Evolutionary conservation across 2,329 filamentous ascomycete genomes (phyloP).

Genomic region (Dactylellina parvicollis): DNA sequence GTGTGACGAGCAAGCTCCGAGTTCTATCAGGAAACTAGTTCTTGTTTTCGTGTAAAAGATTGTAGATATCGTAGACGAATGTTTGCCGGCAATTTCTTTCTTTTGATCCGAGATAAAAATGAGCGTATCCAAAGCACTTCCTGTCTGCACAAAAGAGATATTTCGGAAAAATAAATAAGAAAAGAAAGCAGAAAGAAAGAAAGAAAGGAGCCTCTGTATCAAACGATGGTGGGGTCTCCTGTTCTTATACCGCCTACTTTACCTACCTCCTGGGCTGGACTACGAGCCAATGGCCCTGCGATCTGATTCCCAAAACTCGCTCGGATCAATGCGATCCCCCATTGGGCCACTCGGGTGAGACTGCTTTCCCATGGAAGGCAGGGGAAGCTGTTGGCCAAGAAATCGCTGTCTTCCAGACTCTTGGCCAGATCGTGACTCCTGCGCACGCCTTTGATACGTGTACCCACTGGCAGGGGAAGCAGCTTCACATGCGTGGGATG

Average conservation of each 20-base stretch:
- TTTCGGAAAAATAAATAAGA: slow-evolving; percentile 20
- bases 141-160: slow-evolving; percentile 13
- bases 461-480: slow-evolving; percentile 20
- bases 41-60: slow-evolving; percentile 20
- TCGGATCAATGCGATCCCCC: slow-evolving; percentile 47
- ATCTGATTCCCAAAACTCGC: slow-evolving; percentile 40
- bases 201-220: slow-evolving; percentile 11
- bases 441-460: slow-evolving; percentile 32
- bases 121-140: slow-evolving; percentile 37
- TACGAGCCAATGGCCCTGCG: slow-evolving; percentile 1
- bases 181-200: no score
- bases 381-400: slow-evolving; percentile 23
- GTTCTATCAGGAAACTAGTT: slow-evolving; percentile 34
- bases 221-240: slow-evolving; percentile 4
- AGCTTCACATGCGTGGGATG: slow-evolving; percentile 30
- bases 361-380: slow-evolving; percentile 30
- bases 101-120: no score
- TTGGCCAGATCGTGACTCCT: slow-evolving; percentile 20
- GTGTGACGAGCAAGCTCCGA: slow-evolving; percentile 29
- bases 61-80: slow-evolving; percentile 32
- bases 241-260: slow-evolving; percentile 31
- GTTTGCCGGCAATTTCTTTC: no score
- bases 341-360: slow-evolving; percentile 23
- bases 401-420: slow-evolving; percentile 15
- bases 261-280: slow-evolving; percentile 26